Conservation (phyloP, 768 basidiomycete genomes). For the Mycena galopus region DNA sequence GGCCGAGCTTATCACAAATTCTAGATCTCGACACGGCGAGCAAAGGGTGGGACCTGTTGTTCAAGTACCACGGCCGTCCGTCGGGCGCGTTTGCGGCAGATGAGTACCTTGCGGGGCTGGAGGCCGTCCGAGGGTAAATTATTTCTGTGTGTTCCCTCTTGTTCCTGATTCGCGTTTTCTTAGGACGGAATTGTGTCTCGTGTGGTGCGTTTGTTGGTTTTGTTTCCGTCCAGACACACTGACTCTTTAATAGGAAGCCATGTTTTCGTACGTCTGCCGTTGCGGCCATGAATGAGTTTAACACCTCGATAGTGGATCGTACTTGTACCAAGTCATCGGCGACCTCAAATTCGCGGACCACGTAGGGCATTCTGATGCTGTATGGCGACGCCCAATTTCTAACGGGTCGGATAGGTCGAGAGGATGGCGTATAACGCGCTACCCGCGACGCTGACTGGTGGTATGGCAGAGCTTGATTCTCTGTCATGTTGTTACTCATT, state of each 20-base stretch:
- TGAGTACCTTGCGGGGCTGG: conserved; percentile 67
- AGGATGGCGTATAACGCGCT: conserved; percentile 58
- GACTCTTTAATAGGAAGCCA: conserved; percentile 59
- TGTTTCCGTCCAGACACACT: background rate
- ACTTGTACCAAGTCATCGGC: conserved; percentile 68
- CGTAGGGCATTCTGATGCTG: conserved; percentile 41
- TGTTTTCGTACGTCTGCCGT: conserved; percentile 63
- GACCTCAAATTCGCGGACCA: conserved; percentile 65
- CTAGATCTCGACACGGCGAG: conserved; percentile 64
- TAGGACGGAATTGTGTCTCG: conserved; percentile 68
- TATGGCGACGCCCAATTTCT: background rate
- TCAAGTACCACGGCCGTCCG: conserved; percentile 70
- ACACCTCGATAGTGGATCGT: conserved; percentile 57
- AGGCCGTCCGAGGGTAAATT: conserved; percentile 62
- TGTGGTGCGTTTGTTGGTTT: conserved; percentile 53
- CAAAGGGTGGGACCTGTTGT: conserved; percentile 66
- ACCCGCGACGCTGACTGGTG: conserved; percentile 54
- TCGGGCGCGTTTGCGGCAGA: conserved; percentile 70
- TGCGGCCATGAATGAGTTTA: background rate
- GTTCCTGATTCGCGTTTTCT: background rate
- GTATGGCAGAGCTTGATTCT: conserved; percentile 35
- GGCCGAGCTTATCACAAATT: background rate
- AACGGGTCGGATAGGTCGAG: conserved; percentile 40
- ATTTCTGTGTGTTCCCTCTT: background rate
- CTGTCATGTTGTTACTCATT: background rate